Base-by-base conservation (phyloP, 306 rosid genomes). In the Lathyrus sativus region DNA sequence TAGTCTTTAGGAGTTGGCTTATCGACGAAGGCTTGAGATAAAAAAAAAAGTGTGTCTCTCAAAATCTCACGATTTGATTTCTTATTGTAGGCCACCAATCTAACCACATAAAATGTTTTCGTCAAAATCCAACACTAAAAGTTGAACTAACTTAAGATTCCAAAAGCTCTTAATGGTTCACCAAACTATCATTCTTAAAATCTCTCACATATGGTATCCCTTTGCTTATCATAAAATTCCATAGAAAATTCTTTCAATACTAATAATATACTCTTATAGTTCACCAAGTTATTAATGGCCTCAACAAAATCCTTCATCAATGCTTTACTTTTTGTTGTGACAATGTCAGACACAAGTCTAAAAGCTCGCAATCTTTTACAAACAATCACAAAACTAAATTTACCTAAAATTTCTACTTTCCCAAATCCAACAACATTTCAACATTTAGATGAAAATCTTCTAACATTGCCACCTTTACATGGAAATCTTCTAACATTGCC, bases 361-460 rank as follows among this genome's bases (percentile, higher is more conserved):
- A 81, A 19, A 35, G 71, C 64, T 65, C 77, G 75, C 15, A 19
- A 68, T 38, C 74, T 79, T 3, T 58, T 79, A 31, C 80, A 74
- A 43, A 75, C 74, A 44, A 79, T 35, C 9, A n/a, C 65, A 38
- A 63, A 65, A 19, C 78, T 78, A 60, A 72, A 62, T 48, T 49
- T 78, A 9, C 73, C 76, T 1, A 26, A 3, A 35, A 63, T 59
- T 60, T 65, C 80, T 28, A 55, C 39, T 65, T 45, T 74, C 8
- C 54, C 76, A 24, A 65, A 56, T 0, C 74, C 75, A 53, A 53
- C 33, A 19, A 53, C 33, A 9, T 3, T 63, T 10, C 68, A 69
- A 46, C 68, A 57, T 15, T 60, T 60, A 26, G 45, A 45, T 59
- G 15, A 74, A 70, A 49, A n/a, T n/a, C n/a, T 4, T 14, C 84